Percentiles rank a stretch among this genome's conserved stretches.
These are phyloP conservation scores for Cenchrus americanus DNA, from an alignment of 176 grass and related monocot species.

Conservation along the genomic window DNA sequence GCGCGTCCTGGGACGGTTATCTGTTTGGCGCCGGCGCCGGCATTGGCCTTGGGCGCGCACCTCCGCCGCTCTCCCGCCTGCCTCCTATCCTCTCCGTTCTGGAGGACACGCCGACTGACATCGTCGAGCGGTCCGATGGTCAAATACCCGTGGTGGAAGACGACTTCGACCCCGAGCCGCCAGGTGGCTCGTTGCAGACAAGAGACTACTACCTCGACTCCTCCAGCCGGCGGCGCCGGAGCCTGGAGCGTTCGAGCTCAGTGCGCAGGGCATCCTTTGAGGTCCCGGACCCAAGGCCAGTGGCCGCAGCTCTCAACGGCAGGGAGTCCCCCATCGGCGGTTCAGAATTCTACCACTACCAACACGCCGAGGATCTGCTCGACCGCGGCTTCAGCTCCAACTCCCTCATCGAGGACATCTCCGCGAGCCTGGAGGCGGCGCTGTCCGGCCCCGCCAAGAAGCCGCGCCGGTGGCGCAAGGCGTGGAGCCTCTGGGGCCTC, in stretches of 20 bases:
- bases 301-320: constrained; percentile 6
- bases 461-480: constrained; percentile 78
- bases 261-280: constrained; percentile 51
- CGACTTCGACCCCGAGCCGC: constrained; percentile 49
- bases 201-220: constrained; percentile 86
- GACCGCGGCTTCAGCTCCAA: constrained; percentile 93
- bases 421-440: constrained; percentile 79
- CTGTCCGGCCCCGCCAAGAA: constrained; percentile 72
- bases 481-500: constrained; percentile 89
- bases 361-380: constrained; percentile 60
- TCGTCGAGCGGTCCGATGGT: constrained; percentile 80
- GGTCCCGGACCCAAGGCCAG: constrained; percentile 51
- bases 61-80: constrained; percentile 71
- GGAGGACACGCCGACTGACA: constrained; percentile 64
- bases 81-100: constrained; percentile 88
- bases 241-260: constrained; percentile 79
- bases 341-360: constrained; percentile 90
- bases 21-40: constrained; percentile 62
- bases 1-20: constrained; percentile 98
- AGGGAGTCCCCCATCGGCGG: constrained; percentile 68
- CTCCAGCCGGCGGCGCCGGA: constrained; percentile 64
- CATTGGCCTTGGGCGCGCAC: constrained; percentile 55
- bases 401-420: constrained; percentile 87
- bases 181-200: constrained; percentile 71
- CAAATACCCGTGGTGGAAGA: constrained; percentile 98